These are phyloP conservation scores for Naematelia aurantialba DNA, from an alignment of 768 basidiomycete species.

Conservation along the genomic window DNA sequence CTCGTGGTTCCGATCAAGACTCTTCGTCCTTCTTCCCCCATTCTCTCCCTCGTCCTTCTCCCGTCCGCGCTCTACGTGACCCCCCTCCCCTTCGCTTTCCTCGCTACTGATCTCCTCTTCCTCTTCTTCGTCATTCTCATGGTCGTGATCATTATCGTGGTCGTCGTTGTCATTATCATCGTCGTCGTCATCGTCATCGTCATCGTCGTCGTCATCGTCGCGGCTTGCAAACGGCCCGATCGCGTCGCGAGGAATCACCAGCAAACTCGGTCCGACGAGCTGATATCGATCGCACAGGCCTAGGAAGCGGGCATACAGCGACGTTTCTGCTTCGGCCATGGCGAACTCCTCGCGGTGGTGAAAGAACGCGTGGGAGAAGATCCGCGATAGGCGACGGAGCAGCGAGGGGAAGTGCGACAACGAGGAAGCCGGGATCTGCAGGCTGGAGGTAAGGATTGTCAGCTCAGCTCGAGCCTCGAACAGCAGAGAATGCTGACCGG, in stretches of 20 bases:
- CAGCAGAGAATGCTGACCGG: constrained; percentile 56
- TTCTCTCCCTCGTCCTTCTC: constrained; percentile 16
- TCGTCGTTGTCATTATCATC: constrained; percentile 26
- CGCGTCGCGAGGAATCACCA: constrained; percentile 55
- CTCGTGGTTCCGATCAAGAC: constrained; percentile 20
- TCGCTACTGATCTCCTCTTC: constrained; percentile 21
- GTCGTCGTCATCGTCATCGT: constrained; percentile 8
- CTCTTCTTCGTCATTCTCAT: constrained; percentile 17
- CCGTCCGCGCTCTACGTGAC: neutral
- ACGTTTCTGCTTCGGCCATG: constrained; percentile 64
- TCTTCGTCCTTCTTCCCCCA: constrained; percentile 19
- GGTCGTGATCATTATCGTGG: constrained; percentile 22
- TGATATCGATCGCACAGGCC: constrained; percentile 74
- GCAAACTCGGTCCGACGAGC: constrained; percentile 75
- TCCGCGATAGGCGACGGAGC: constrained; percentile 83
- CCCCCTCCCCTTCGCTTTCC: constrained; percentile 12
- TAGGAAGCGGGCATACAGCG: constrained; percentile 83
- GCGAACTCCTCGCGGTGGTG: constrained; percentile 89
- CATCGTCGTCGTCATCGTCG: constrained; percentile 28
- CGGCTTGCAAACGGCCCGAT: constrained; percentile 6
- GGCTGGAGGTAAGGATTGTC: constrained; percentile 52
- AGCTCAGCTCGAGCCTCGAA: neutral
- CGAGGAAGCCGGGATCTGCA: constrained; percentile 75
- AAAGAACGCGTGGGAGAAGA: constrained; percentile 95
- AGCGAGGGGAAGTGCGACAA: constrained; percentile 85